Percentiles rank a stretch among this genome's conserved stretches.
Conservation (phyloP, 768 basidiomycete genomes). For the Lactarius indigo region DNA sequence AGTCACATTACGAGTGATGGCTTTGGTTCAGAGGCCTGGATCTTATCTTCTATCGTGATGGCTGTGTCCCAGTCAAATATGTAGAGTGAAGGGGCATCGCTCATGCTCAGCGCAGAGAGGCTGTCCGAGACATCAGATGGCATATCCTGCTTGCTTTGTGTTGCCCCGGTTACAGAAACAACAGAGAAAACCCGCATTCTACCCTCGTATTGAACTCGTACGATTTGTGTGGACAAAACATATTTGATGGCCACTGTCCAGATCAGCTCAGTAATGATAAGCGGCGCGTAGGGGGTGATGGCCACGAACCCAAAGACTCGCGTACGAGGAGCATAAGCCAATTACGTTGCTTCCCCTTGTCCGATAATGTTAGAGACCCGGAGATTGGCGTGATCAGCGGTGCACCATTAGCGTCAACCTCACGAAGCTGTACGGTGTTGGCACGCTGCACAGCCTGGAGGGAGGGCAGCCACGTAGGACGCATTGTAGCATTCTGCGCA, state of each 20-base stretch:
- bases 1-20: constrained; percentile 20
- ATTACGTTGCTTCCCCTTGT: constrained; percentile 44
- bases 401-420: constrained; percentile 34
- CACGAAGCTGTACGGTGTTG: constrained; percentile 48
- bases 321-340: constrained; percentile 68
- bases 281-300: constrained; percentile 14
- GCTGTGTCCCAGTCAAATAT: constrained; percentile 64
- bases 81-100: constrained; percentile 47
- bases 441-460: constrained; percentile 51
- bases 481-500: constrained; percentile 35
- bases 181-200: constrained; percentile 52
- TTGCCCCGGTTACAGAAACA: constrained; percentile 40
- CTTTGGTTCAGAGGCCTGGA: constrained; percentile 29
- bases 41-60: constrained; percentile 41
- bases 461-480: constrained; percentile 46
- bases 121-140: constrained; percentile 37
- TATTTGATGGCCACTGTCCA: constrained; percentile 67
- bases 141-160: constrained; percentile 22
- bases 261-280: background rate
- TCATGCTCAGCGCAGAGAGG: constrained; percentile 46
- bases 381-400: constrained; percentile 5
- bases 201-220: constrained; percentile 66
- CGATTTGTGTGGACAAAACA: constrained; percentile 53
- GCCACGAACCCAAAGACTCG: constrained; percentile 60
- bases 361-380: constrained; percentile 11